Conservation (phyloP, 176 grass and related monocot species). For the Thalia dealbata region DNA sequence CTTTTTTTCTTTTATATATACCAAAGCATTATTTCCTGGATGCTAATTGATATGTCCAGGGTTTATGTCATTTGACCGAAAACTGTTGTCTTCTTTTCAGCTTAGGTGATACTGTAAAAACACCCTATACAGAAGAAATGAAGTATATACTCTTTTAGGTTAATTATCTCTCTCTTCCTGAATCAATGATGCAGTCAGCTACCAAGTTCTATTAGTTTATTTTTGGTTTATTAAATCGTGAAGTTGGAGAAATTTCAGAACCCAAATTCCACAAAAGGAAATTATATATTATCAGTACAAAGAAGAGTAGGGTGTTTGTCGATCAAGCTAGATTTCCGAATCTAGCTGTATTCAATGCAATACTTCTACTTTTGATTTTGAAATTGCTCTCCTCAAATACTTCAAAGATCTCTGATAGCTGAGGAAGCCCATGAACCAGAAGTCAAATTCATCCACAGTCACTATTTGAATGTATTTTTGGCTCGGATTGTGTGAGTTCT, state of each 20-base stretch:
- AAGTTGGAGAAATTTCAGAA: not conserved
- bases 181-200: too few species aligned
- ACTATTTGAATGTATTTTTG: constrained; percentile 19
- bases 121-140: too few species aligned
- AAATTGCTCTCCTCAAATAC: not conserved
- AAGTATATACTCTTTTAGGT: too few species aligned
- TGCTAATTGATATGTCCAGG: not conserved
- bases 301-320: too few species aligned
- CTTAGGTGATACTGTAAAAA: too few species aligned
- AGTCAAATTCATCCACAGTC: constrained; percentile 12
- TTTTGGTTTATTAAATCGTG: too few species aligned
- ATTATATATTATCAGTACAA: not conserved
- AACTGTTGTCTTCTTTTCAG: too few species aligned
- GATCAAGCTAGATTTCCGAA: not conserved
- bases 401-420: constrained; percentile 13
- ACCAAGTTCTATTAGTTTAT: too few species aligned
- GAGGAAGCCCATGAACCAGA: constrained; percentile 18
- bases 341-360: not conserved
- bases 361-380: not conserved
- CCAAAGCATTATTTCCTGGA: constrained; percentile 10
- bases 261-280: not conserved
- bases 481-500: constrained; percentile 4
- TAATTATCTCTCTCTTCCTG: too few species aligned
- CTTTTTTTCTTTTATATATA: not conserved
- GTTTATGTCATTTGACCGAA: not conserved